Base-by-base conservation (phyloP, 1,284 basidiomycete species). In the Cryptococcus sp. region DNA sequence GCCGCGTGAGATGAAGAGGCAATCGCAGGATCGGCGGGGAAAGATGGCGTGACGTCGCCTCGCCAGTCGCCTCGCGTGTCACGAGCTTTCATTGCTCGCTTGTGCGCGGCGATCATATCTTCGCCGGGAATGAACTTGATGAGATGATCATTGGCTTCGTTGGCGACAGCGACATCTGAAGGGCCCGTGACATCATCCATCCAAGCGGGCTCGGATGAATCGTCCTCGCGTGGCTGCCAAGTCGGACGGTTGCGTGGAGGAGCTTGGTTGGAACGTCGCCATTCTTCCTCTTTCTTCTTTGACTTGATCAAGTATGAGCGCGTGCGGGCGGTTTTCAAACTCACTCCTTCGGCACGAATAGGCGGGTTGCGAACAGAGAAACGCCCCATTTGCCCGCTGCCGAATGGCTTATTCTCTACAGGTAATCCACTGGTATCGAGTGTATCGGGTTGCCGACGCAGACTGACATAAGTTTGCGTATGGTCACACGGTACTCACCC, bases 61-160 rank as follows among this genome's bases (percentile, higher is more conserved):
- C 62, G 48, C 47, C 62, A 56, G 25, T 56, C 62, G 10, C 54
- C 57, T 22, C 62, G 58, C 10, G 57, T 57, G 15, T 54, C 57
- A 57, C 59, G 55, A 8, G 63, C 58, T 60, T 71, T 74, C 71
- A 72, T 71, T 7, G 61, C 66, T 13, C 69, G 64, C 54, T 73
- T 73, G 58, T 78, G 74, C 8, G 71, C 71, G 3, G 74, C 74
- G 40, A 76, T 75, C 68, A 73, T 70, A 57, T 78, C 76, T 57
- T 75, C 72, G 7, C 72, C 76, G 0, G 73, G 72, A 15, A 68
- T 64, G 45, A 73, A 75, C 50, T 73, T 65, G 50, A 72, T 60
- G 6, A 72, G 54, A 1, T 61, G 69, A 47, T 75, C 72, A 5
- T 50, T 35, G 16, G 22, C 47, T 3, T 60, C 60, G 31, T 4